Conservation (phyloP, 371 early-diverging fungal genomes). For the Parasitella parasitica region DNA sequence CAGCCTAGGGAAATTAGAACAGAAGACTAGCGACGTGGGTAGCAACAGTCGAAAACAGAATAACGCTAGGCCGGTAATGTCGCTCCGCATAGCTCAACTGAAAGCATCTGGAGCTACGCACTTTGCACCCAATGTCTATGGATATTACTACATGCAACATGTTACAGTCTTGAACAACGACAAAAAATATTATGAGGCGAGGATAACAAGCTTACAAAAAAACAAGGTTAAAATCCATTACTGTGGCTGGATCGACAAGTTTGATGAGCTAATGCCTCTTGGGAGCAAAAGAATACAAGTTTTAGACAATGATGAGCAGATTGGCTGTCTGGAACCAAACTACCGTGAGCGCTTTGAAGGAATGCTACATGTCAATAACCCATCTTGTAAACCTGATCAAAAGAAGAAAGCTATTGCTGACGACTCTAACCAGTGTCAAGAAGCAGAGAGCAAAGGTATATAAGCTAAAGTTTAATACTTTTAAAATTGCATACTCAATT, state of each 20-base stretch:
- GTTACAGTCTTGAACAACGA: constrained; percentile 51
- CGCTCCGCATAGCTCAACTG: constrained; percentile 18
- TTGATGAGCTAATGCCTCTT: constrained; percentile 61
- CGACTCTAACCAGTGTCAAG: no score
- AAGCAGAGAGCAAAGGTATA: not conserved
- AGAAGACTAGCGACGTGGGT: not conserved
- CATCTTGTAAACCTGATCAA: not conserved
- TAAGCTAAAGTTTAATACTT: constrained; percentile 5
- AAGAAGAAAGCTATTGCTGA: no score
- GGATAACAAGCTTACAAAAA: constrained; percentile 47
- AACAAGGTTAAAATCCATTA: constrained; percentile 57
- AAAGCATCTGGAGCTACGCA: constrained; percentile 17
- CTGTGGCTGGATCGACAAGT: constrained; percentile 57
- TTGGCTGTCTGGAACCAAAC: constrained; percentile 37
- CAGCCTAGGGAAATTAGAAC: constrained; percentile 19
- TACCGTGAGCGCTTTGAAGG: constrained; percentile 50
- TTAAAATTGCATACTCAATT: no score
- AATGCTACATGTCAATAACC: constrained; percentile 23
- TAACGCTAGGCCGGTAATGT: not conserved
- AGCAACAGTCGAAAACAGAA: not conserved
- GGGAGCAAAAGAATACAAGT: constrained; percentile 55
- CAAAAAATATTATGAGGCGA: constrained; percentile 54
- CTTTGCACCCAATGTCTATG: constrained; percentile 54
- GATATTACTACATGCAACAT: constrained; percentile 57
- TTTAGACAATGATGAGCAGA: constrained; percentile 40